A percentile compares a stretch with the other conserved stretches of the same genome.
Conservation (phyloP, 371 early-diverging fungal genomes). For the Choanephora cucurbitarum region DNA sequence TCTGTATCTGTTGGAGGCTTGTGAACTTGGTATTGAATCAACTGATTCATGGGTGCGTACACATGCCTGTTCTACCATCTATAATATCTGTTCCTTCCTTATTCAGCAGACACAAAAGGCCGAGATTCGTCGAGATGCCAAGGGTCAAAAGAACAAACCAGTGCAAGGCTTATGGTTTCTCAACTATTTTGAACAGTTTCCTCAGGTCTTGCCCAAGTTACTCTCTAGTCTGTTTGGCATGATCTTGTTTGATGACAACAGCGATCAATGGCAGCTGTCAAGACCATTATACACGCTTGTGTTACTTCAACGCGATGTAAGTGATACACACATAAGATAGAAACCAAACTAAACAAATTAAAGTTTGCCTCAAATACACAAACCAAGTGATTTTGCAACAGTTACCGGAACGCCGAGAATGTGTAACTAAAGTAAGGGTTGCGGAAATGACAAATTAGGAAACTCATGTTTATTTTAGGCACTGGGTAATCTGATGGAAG, state of each 20-base stretch:
- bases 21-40: constrained; percentile 53
- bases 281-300: constrained; percentile 79
- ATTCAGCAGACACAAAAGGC: constrained; percentile 55
- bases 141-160: constrained; percentile 1
- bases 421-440: constrained; percentile 55
- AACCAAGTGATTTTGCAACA: constrained; percentile 67
- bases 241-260: constrained; percentile 74
- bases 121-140: constrained; percentile 21
- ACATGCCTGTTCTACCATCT: constrained; percentile 67
- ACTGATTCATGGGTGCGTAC: constrained; percentile 58
- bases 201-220: constrained; percentile 57
- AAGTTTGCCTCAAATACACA: constrained; percentile 68
- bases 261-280: constrained; percentile 81
- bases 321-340: not conserved
- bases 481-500: constrained; percentile 63
- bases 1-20: constrained; percentile 53
- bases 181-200: constrained; percentile 48
- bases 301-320: constrained; percentile 70
- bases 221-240: constrained; percentile 66
- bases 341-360: constrained; percentile 1
- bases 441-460: constrained; percentile 3
- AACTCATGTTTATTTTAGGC: constrained; percentile 35
- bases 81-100: constrained; percentile 69
- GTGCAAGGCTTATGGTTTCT: constrained; percentile 41
- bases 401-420: constrained; percentile 68